Evolutionary conservation across 768 basidiomycete species (phyloP), one percentile per base, ranked within the genome.

Genomic region (Daedalea quercina): DNA sequence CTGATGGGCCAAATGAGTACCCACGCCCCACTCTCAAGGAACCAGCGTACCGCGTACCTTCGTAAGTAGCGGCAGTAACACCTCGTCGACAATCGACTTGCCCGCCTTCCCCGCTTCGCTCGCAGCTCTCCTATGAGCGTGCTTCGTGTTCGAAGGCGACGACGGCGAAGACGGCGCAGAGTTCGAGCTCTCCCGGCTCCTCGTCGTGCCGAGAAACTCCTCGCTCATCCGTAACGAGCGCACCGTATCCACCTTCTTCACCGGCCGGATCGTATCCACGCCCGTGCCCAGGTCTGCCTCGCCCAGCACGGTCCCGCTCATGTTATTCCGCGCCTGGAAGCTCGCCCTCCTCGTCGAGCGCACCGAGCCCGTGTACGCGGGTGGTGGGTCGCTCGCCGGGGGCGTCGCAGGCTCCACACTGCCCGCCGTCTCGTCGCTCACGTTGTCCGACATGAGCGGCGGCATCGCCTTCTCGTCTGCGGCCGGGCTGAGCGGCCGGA

Each of bases 271-370:
- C 1, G 94, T 98, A 61, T 90, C 90, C 43, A 89, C 76, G 35
- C 92, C 92, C 49, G 76, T 87, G 17, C 91, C 92, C n/a, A 94
- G 64, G 67, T 94, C 93, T 11, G 84, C 90, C 60, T 85, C 84
- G 41, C 79, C 79, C 60, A 94, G 70, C 8, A 92, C 73, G 0
- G 90, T 92, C 11, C 93, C 92, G 52, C 75, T 73, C 17, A 75
- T 67, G 40, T 79, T 79, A 49, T 80, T 80, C 37, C 92, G 80
- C 19, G 82, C 85, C 41, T 86, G 84, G 69, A 90, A 93, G 1
- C 90, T 93, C 35, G 89, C 80, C 46, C 90, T 81, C 42, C 86
- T 75, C 26, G 70, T 71, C 9, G 77, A 72, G 24, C 82, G 80
- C 44, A 87, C 67, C 22, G 85, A 85, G 35, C 85, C 83, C 3